Conservation (phyloP, 305 asterid genomes). For the Solanum hybrid region DNA sequence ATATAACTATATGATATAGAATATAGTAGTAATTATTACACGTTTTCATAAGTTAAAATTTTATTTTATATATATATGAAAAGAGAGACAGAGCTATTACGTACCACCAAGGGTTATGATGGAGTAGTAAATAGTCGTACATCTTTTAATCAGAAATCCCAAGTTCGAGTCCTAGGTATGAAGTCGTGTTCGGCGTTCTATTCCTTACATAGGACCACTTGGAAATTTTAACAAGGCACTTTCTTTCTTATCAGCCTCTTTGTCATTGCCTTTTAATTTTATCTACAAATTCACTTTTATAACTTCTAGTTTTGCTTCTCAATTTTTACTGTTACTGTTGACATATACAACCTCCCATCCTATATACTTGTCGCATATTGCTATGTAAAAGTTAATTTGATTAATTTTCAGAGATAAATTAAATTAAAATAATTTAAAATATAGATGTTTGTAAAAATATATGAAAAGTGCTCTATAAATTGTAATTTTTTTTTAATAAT, state of each 20-base stretch:
- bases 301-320: background rate
- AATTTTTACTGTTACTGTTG: background rate
- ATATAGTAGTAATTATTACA: background rate
- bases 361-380: background rate
- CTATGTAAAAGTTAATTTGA: too few relatives aligned
- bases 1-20: background rate
- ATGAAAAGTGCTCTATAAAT: too few relatives aligned
- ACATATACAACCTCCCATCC: background rate
- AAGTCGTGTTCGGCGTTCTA: background rate
- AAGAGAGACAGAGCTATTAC: background rate
- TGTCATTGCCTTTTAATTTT: background rate
- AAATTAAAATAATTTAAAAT: too few relatives aligned
- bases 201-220: background rate
- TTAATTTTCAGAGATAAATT: background rate
- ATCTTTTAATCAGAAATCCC: rapidly evolving
- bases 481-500: too few relatives aligned
- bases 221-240: background rate
- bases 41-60: too few relatives aligned
- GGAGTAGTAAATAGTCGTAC: background rate
- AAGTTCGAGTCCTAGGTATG: rapidly evolving
- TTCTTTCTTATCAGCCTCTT: background rate
- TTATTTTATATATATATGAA: too few relatives aligned
- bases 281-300: background rate
- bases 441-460: too few relatives aligned
- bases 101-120: background rate